phyloP scores from a whole-genome alignment of 1,284 basidiomycete species.

The Ceratobasidium sp. region DNA sequence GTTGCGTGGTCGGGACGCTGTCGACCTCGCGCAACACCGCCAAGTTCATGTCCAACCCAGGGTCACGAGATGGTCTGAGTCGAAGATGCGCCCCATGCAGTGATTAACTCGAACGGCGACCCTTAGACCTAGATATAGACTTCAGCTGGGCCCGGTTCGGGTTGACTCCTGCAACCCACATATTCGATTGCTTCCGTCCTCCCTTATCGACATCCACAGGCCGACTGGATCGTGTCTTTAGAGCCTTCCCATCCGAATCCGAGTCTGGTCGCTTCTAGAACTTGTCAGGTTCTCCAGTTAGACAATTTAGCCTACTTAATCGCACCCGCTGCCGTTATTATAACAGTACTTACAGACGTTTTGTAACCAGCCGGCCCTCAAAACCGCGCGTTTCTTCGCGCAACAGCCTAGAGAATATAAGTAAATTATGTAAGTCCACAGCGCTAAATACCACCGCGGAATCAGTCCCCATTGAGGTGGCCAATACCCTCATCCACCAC shows the following conservation, averaged over 20 bases:
- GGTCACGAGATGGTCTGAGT: not conserved
- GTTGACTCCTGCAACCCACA: conserved; percentile 58
- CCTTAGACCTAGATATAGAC: conserved; percentile 31
- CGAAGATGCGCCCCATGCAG: not conserved
- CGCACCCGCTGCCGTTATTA: no score
- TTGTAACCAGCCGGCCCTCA: no score
- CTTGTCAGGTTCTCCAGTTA: not conserved
- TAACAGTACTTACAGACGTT: no score
- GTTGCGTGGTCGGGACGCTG: no score
- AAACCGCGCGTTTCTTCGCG: no score
- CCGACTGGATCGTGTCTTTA: conserved; percentile 47
- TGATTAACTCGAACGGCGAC: conserved; percentile 47
- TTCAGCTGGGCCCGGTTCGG: conserved; percentile 65
- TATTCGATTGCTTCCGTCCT: conserved; percentile 52
- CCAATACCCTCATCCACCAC: no score
- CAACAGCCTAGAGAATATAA: no score
- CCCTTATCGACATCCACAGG: conserved; percentile 48
- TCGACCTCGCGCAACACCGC: not conserved
- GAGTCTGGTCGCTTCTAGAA: not conserved
- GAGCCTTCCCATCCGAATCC: conserved; percentile 17
- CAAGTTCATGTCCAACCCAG: conserved; percentile 8
- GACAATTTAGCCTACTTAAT: no score
- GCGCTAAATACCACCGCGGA: no score
- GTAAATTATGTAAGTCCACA: no score
- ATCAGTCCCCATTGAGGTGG: no score